Evolutionary conservation across 768 basidiomycete species (phyloP), one percentile per base, ranked within the genome.

Genomic region (Rhizopogon roseolus): DNA sequence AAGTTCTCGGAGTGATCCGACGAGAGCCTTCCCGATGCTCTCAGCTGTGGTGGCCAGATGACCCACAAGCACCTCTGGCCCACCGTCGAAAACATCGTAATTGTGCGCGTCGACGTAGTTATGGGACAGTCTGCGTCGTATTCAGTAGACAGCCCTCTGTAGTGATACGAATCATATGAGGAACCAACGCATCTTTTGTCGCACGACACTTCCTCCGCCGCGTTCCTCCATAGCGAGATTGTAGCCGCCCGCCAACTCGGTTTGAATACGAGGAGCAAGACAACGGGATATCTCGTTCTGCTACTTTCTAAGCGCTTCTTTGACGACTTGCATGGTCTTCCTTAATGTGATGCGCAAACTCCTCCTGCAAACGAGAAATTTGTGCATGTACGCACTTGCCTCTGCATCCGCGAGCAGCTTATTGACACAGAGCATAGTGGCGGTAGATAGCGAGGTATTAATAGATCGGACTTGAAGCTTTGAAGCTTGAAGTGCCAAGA

Each of bases 261-360:
- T 62, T 57, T 81, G 79, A 11, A 85, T 76, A 60, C 82, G 78
- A 14, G 82, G 82, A 10, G 80, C 73, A 54, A 85, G 70, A 57
- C 73, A 78, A 17, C 82, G 72, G 0, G 82, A 84, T 6, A 81
- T 69, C 50, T 84, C 81, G 66, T 85, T 84, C 66, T 84, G 83
- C 56, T 82, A 72, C 14, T 59, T 69, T 57, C 69, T 73, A 68
- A 85, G 71, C 4, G 79, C 76, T 46, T 79, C 77, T 32, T 69
- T 67, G 4, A 84, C 80, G 27, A 74, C 62, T 11, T 73, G 75
- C 50, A 83, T 67, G 3, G 76, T 73, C 42, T 79, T 77, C 46
- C 69, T 66, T 49, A 84, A 66, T 1, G 80, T 76, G 8, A 77
- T 70, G 7, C 71, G 69, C 0, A 80, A 80, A 80, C 61, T 83